These are phyloP conservation scores for Metschnikowia rubicola DNA, from an alignment of 805 yeast genomes.

Conservation along the genomic window DNA sequence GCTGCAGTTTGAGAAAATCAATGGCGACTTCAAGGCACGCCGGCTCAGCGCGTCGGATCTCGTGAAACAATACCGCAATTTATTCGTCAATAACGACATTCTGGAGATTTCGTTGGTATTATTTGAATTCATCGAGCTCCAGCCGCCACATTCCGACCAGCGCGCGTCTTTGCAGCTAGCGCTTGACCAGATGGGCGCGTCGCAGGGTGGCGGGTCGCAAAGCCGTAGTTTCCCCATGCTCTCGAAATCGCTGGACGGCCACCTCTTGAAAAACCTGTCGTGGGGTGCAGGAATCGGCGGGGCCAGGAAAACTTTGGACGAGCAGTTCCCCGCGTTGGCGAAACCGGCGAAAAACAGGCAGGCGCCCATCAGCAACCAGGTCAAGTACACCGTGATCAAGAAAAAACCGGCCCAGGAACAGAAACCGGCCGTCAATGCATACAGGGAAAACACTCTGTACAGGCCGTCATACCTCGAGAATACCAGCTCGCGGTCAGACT, in stretches of 20 bases:
- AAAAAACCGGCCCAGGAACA: slow-evolving; percentile 16
- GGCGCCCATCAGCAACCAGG: slow-evolving; percentile 23
- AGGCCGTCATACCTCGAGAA: slow-evolving; percentile 33
- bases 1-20: slow-evolving; percentile 47
- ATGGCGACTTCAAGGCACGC: slow-evolving; percentile 45
- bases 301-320: slow-evolving; percentile 14
- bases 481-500: slow-evolving; percentile 1
- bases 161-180: slow-evolving; percentile 34
- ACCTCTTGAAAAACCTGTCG: slow-evolving; percentile 15
- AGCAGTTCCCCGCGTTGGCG: slow-evolving; percentile 34
- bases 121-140: slow-evolving; percentile 58
- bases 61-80: slow-evolving; percentile 38
- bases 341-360: slow-evolving; percentile 23
- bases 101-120: slow-evolving; percentile 57
- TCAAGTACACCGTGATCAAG: slow-evolving; percentile 34
- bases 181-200: slow-evolving; percentile 17
- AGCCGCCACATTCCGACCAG: slow-evolving; percentile 44
- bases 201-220: slow-evolving; percentile 13
- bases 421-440: slow-evolving; percentile 14
- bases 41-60: slow-evolving; percentile 48
- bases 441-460: slow-evolving; percentile 21
- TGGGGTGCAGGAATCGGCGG: slow-evolving; percentile 24
- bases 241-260: slow-evolving; percentile 20
- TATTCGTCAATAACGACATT: slow-evolving; percentile 41
- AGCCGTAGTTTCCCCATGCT: slow-evolving; percentile 45